Percentiles rank a stretch among this genome's conserved stretches.
phyloP scores from a whole-genome alignment of 257 asterid species.

The Solanum sparsipilum region DNA sequence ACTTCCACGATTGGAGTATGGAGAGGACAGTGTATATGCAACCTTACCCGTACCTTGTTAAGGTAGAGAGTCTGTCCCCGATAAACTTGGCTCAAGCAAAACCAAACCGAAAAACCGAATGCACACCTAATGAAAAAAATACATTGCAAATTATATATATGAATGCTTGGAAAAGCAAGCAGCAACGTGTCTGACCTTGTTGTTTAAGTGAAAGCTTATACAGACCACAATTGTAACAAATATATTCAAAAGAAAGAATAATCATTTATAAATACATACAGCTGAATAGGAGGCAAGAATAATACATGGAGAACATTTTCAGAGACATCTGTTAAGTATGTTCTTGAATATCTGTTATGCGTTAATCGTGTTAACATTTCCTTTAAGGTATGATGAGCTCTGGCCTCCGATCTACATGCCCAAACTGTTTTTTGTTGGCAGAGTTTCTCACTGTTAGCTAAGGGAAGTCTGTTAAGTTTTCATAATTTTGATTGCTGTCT shows the following conservation, averaged over 20 bases:
- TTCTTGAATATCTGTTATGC: background rate
- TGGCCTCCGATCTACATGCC: background rate
- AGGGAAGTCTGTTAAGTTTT: slow-evolving; percentile 1
- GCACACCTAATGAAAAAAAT: background rate
- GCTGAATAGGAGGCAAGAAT: background rate
- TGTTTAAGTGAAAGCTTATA: background rate
- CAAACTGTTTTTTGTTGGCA: background rate
- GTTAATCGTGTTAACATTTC: background rate
- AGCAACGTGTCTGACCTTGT: background rate
- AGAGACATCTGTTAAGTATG: background rate
- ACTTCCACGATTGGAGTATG: background rate
- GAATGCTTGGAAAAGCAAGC: background rate
- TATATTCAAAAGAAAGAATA: background rate
- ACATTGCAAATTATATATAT: background rate
- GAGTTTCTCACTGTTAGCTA: background rate
- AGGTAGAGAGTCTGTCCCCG: background rate
- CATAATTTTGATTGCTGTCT: slow-evolving; percentile 64
- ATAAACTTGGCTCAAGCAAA: background rate
- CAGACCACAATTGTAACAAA: background rate
- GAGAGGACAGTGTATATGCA: background rate
- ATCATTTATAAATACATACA: slow-evolving; percentile 8
- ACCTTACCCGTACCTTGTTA: background rate
- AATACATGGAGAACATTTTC: background rate
- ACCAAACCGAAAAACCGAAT: no score
- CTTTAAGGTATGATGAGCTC: background rate